Evolutionary conservation across 2,329 filamentous ascomycete genomes (phyloP), one percentile per base, ranked within the genome.

Genomic region (Sphaerulina populicola): DNA sequence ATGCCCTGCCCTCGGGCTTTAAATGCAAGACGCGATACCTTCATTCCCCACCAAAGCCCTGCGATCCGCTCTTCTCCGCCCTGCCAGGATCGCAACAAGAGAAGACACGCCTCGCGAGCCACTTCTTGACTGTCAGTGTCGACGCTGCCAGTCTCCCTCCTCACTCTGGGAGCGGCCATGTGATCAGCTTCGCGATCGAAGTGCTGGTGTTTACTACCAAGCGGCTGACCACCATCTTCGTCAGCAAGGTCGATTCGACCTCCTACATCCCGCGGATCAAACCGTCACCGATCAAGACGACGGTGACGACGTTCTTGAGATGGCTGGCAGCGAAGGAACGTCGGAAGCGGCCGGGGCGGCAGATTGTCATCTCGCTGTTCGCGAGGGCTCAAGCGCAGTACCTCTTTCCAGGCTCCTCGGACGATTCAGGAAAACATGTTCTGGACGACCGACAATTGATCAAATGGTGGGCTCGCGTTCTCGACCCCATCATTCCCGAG

Each of bases 161-260:
- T 49, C 41, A 47, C 8, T 12, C 39, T 30, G 59, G 56, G 42
- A 27, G 57, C 61, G 47, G 47, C 12, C 75, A 81, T 55, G 76
- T 94, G 1, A 71, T 96, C 6, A 77, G 91, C 7, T 83, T 94
- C 52, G 91, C 86, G 12, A 77, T 98, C 56, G 93, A 98, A 66
- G 76, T 96, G 46, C 77, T 93, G 61, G 79, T 98, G 54, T 98
- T 94, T 70, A 86, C 71, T 0, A 95, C 90, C 0, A 78, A 80
- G 41, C 78, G 80, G 60, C 79, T 88, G 21, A 94, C 86, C 1
- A 96, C 87, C 3, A 78, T 97, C 48, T 98, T 98, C 67, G 85
- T 98, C 21, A 91, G 90, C 57, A 98, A 98, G 70, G 93, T 93
- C 44, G 93, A 98, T 71, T 96, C 93, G 8, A 96, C 91, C 0